phyloP scores from a whole-genome alignment of 169 alveolate genomes.

The Neospora caninum region DNA sequence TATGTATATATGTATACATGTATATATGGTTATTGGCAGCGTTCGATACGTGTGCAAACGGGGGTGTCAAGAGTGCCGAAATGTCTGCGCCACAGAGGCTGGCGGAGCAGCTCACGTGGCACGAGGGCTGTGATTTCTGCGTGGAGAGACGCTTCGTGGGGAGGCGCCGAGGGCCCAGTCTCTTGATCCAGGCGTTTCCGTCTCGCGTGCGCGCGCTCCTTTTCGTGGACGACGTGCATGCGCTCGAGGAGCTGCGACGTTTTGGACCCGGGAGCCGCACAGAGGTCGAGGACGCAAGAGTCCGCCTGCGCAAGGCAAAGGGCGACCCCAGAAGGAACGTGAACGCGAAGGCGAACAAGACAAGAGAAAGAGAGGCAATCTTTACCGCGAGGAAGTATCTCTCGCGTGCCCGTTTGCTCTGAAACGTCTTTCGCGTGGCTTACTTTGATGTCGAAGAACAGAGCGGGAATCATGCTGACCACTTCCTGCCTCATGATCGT shows the following conservation, averaged over 20 bases:
- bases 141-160: too few relatives aligned
- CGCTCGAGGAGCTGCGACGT: constrained; percentile 84
- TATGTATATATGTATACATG: too few relatives aligned
- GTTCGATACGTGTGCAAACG: not conserved
- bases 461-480: constrained; percentile 90
- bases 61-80: not conserved
- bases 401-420: too few relatives aligned
- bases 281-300: constrained; percentile 84
- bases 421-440: not conserved
- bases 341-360: too few relatives aligned
- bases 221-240: constrained; percentile 45
- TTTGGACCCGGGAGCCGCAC: constrained; percentile 93
- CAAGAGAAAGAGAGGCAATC: too few relatives aligned
- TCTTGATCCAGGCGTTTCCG: not conserved
- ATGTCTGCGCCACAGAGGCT: not conserved
- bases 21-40: not conserved
- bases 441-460: constrained; percentile 72
- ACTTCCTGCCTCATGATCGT: constrained; percentile 87
- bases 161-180: too few relatives aligned
- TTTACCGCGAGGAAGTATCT: too few relatives aligned
- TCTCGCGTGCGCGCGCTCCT: not conserved
- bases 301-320: constrained; percentile 60
- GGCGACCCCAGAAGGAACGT: too few relatives aligned
- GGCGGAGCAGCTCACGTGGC: not conserved
- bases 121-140: not conserved